phyloP scores from a whole-genome alignment of 2,329 filamentous ascomycete species.

The Talaromyces sp. region DNA sequence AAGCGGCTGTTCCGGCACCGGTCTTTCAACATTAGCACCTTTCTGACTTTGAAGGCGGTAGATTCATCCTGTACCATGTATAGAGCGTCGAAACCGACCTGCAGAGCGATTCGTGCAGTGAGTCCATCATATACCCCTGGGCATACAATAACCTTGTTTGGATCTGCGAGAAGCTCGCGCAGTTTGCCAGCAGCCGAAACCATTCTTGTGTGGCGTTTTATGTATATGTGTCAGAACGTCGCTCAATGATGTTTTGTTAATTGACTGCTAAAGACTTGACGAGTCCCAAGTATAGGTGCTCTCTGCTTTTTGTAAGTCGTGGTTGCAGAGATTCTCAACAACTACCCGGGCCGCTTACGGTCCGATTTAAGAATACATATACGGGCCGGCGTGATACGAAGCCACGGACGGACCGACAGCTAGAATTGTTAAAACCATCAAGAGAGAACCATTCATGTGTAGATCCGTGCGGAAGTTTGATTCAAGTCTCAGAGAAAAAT shows the following conservation, averaged over 20 bases:
- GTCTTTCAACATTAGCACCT: conserved; percentile 43
- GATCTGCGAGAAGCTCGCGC: conserved; percentile 40
- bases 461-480: not conserved
- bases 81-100: conserved; percentile 60
- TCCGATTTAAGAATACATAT: no score
- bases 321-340: not conserved
- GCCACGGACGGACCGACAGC: not conserved
- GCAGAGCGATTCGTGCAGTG: conserved; percentile 60
- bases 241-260: not conserved
- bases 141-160: conserved; percentile 51
- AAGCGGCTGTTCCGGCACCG: conserved; percentile 60
- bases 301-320: not conserved
- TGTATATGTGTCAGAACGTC: not conserved
- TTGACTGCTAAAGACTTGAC: not conserved
- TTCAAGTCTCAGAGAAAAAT: not conserved
- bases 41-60: not conserved
- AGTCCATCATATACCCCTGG: conserved; percentile 68
- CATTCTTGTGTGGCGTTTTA: not conserved
- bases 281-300: not conserved
- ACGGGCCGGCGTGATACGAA: not conserved
- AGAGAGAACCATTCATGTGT: not conserved
- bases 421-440: not conserved
- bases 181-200: conserved; percentile 26
- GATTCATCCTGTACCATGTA: conserved; percentile 57
- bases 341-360: not conserved